Base-by-base conservation (phyloP, 23 red algal genomes). In the Gracilaria gracilis region DNA sequence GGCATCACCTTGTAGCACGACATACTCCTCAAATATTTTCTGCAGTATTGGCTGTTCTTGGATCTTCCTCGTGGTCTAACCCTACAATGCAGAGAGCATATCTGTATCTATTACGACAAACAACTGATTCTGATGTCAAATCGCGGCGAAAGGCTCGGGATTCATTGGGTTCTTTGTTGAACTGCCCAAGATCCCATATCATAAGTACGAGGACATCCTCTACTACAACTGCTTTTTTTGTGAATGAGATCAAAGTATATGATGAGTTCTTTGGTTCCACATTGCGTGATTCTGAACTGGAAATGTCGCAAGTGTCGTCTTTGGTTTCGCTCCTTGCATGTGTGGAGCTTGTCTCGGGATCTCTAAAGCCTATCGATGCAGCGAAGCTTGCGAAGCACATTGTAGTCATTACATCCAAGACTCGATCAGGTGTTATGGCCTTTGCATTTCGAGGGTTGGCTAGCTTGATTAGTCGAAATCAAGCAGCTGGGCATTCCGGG, bases 71-170 rank as follows among this genome's bases (percentile, higher is more conserved):
- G 72, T 94, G 92, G 92, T 64, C 92, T 46, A 81, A 80, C 31
- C 83, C 92, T 15, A 57, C 62, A 7, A 73, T 94, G n/a, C 83
- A 87, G 54, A 80, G 75, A 23, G 71, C 92, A 9, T 94, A 88
- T 75, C 48, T 88, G 24, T 87, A 81, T 57, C 64, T 94, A 48
- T 69, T 94, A 25, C 64, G 79, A 14, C 64, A 70, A 31, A 72
- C 89, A 19, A 58, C 89, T 65, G 89, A 92, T 57, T n/a, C 46
- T 57, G 89, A 92, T 65, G 1, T 33, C n/a, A 75, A 74, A 21
- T 54, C 80, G 14, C 55, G 89, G 29, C 55, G 78, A 65, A 83
- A 76, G 31, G 78, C 79, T 55, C 78, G 79, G 9, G 80, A 92
- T 23, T 54, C 89, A 34, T 79, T 92, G 20, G 24, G 27, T 61